Evolutionary conservation across 2,329 filamentous ascomycete genomes (phyloP), one percentile per base, ranked within the genome.

Genomic region (Sporothrix euskadiensis): DNA sequence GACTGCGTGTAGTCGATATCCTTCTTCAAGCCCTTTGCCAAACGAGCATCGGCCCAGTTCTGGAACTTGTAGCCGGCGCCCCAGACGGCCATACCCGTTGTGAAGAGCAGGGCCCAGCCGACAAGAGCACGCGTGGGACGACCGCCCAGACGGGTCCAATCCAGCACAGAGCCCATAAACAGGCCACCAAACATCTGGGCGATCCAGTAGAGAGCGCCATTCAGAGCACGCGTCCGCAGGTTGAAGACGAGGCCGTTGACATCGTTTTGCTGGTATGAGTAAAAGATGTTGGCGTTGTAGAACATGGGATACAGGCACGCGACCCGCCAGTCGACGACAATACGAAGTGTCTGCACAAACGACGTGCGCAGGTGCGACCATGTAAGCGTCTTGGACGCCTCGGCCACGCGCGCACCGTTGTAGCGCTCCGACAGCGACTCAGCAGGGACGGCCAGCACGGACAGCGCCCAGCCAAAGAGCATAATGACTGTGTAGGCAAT

Each of bases 281-380:
- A 88, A 78, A 88, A 88, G 72, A 85, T 82, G 77, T 88, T 94
- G 80, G 90, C 92, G 68, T 90, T 88, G 80, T 92, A 87, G 83
- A 94, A 94, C 89, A 94, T 92, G 78, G 92, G 92, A 83, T 94
- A 94, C 30, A 95, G 83, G 75, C 81, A 84, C 8, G 83, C 76
- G 0, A 87, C 82, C 30, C 83, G 81, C 84, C 84, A 85, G 69
- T 83, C 81, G 73, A 79, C 80, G 52, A 85, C 76, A 44, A 82
- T 81, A 61, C 80, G 79, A 75, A 82, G 76, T 47, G 81, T 78
- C 26, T 80, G 81, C 59, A 79, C 76, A 49, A 80, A 75, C 77
- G 81, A 82, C 71, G 81, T 82, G 82, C 74, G 82, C 81, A 14
- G 78, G 69, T 73, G 73, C 9, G 61, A 77, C 16, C 81, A 80